Percentiles rank a stretch among this genome's conserved stretches.
Evolutionary conservation across 352 stramenopile species (phyloP).

Genomic region (Plasmopara viticola): DNA sequence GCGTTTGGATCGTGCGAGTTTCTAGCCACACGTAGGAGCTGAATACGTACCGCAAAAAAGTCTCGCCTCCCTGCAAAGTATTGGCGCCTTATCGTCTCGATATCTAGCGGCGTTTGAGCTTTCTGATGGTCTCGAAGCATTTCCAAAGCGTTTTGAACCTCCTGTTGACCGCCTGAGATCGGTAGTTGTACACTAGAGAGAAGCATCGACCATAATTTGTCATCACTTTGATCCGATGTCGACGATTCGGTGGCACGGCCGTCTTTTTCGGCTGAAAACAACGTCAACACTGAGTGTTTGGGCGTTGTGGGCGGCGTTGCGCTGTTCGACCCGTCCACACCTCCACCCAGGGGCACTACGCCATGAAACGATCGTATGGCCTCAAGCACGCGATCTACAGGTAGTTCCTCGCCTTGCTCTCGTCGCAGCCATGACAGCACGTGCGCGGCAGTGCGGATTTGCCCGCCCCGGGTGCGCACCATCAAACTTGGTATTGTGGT

Average conservation of each 20-base stretch:
- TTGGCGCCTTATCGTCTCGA: slow-evolving; percentile 18
- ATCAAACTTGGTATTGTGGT: slow-evolving; percentile 3
- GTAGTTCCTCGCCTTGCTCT: slow-evolving; percentile 24
- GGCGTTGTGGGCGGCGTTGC: slow-evolving; percentile 19
- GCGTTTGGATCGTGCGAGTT: slow-evolving; percentile 31
- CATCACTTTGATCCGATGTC: slow-evolving; percentile 2
- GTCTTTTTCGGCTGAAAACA: slow-evolving; percentile 7
- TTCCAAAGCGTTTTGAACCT: slow-evolving; percentile 28
- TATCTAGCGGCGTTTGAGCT: slow-evolving; percentile 16
- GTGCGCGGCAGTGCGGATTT: slow-evolving; percentile 7
- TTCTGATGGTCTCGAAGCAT: slow-evolving; percentile 13
- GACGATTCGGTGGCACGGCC: not conserved
- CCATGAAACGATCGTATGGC: slow-evolving; percentile 41
- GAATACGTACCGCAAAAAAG: slow-evolving; percentile 53
- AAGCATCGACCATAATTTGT: slow-evolving; percentile 26
- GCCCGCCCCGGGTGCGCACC: slow-evolving; percentile 9
- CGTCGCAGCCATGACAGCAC: slow-evolving; percentile 36
- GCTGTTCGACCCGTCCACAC: slow-evolving; percentile 13
- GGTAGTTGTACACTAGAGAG: slow-evolving; percentile 28
- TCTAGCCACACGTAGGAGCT: slow-evolving; percentile 38
- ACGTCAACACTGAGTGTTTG: slow-evolving; percentile 6
- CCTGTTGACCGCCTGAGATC: slow-evolving; percentile 12
- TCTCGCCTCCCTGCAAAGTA: slow-evolving; percentile 38
- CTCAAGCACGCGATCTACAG: slow-evolving; percentile 23
- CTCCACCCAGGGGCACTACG: slow-evolving; percentile 47